Evolutionary conservation across 768 basidiomycete species (phyloP), one percentile per base, ranked within the genome.

Genomic region (Leccinum aurantiacum): DNA sequence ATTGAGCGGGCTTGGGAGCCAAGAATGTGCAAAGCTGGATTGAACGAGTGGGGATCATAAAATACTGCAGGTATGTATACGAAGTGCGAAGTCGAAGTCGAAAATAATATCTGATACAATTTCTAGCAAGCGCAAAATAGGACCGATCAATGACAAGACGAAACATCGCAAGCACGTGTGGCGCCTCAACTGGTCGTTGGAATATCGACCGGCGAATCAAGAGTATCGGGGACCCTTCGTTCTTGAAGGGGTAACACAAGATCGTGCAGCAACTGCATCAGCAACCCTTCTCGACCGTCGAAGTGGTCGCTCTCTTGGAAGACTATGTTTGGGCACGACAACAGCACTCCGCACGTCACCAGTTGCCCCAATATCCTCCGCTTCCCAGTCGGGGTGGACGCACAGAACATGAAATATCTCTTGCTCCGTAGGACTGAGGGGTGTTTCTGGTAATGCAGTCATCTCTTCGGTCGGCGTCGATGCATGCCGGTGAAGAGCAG

Each of bases 331-430:
- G 10, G 52, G 24, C n/a, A 27, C 25, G 14, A 19, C 14, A 25
- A 49, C 56, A 31, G 25, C 62, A 54, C 59, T 67, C 17, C 62
- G 67, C 17, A 54, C 66, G 24, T 61, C 57, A 6, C 60, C 61
- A 35, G 44, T 31, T 27, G 41, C 35, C 27, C 56, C 63, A 13
- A 14, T 48, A 22, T 76, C 81, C 52, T 84, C 82, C 24, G 53
- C 57, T 44, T 74, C 73, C 81, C 81, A 83, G 60, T 86, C 84
- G 19, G 83, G 82, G 60, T 81, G 79, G 33, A 81, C 76, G 60
- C 87, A 90, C 25, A 90, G 72, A 51, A 81, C 79, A 46, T 78
- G 82, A 73, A 91, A 90, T 53, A 91, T 85, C 71, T 87, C 84
- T 67, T 87, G 83, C 65, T 91, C 89, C 10, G 81, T 84, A 24